Conservation (phyloP, 805 yeast genomes). For the Candida coquimbonensis region DNA sequence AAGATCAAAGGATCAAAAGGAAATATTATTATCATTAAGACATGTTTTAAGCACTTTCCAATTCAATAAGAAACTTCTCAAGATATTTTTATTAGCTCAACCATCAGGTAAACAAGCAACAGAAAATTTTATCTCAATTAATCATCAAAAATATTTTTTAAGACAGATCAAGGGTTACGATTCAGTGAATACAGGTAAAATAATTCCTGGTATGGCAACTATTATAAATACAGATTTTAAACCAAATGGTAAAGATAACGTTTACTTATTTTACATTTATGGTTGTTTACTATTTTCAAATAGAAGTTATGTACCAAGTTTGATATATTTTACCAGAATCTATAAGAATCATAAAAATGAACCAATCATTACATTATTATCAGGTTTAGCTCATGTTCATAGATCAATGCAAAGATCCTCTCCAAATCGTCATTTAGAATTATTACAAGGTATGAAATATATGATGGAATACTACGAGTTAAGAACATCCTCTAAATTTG, state of each 20-base stretch:
- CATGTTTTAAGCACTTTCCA: constrained; percentile 60
- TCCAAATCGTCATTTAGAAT: constrained; percentile 76
- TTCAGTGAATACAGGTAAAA: constrained; percentile 45
- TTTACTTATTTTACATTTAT: constrained; percentile 71
- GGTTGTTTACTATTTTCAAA: constrained; percentile 76
- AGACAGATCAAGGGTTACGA: constrained; percentile 90
- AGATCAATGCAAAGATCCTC: constrained; percentile 89
- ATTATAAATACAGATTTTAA: constrained; percentile 47
- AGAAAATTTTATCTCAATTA: constrained; percentile 62
- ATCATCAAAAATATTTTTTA: constrained; percentile 83
- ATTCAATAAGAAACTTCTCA: constrained; percentile 63
- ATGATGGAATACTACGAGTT: constrained; percentile 61
- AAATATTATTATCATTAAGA: constrained; percentile 54
- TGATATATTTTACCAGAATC: constrained; percentile 69
- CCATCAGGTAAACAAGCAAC: constrained; percentile 53
- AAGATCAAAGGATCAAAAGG: constrained; percentile 42
- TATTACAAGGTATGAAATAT: constrained; percentile 80
- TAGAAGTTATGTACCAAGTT: constrained; percentile 73
- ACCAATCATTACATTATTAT: constrained; percentile 67
- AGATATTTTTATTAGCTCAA: constrained; percentile 60
- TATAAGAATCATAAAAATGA: constrained; percentile 63
- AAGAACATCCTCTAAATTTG: constrained; percentile 32
- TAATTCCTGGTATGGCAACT: constrained; percentile 74
- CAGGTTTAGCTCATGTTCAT: constrained; percentile 79
- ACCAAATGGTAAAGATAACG: constrained; percentile 41